Percentiles rank a stretch among this genome's conserved stretches.
Evolutionary conservation across 2,329 filamentous ascomycete genomes (phyloP).

Genomic region (Nothophaeocryptopus gaeumannii): DNA sequence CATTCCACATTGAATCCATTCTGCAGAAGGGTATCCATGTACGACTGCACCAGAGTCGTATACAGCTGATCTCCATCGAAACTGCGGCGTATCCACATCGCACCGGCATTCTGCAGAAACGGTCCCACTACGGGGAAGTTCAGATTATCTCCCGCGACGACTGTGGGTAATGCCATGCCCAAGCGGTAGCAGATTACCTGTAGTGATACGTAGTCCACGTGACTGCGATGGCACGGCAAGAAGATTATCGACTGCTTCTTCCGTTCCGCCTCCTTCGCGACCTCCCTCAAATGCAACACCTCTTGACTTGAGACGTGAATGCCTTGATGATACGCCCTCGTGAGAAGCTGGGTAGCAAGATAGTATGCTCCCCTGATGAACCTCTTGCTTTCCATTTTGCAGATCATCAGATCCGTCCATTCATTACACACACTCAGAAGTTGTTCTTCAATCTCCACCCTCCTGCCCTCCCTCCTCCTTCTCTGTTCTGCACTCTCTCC

Average conservation of each 20-base stretch:
- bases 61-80: conserved; percentile 93
- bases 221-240: conserved; percentile 87
- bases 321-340: conserved; percentile 89
- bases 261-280: conserved; percentile 76
- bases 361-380: conserved; percentile 95
- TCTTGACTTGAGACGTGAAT: conserved; percentile 97
- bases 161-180: conserved; percentile 81
- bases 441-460: conserved; percentile 62
- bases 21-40: conserved; percentile 88
- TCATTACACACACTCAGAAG: conserved; percentile 79
- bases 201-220: conserved; percentile 93
- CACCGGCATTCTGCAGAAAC: conserved; percentile 91
- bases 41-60: conserved; percentile 87
- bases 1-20: conserved; percentile 94
- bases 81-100: conserved; percentile 91
- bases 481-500: conserved; percentile 58
- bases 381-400: conserved; percentile 93
- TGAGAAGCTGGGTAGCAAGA: conserved; percentile 78
- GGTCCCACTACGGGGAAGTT: conserved; percentile 88
- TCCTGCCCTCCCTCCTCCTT: conserved; percentile 11
- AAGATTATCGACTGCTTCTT: conserved; percentile 97
- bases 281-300: conserved; percentile 74
- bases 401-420: conserved; percentile 94
- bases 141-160: conserved; percentile 92
- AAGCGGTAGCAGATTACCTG: conserved; percentile 95